Conservation (phyloP, 1,139 yeast genomes). For the Meyerozyma guilliermondii region DNA sequence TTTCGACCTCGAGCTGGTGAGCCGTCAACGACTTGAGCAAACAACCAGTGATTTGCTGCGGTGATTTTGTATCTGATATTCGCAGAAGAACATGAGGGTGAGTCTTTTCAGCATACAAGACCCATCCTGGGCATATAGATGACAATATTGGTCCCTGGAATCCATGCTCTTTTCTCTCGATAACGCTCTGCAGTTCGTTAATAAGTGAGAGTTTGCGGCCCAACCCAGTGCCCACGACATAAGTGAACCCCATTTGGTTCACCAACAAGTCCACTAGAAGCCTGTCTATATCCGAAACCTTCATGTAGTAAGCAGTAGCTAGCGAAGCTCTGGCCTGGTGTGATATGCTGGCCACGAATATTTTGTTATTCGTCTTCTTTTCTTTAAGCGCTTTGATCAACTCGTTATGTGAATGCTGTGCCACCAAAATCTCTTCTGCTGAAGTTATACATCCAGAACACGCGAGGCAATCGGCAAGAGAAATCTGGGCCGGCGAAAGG, state of each 20-base stretch:
- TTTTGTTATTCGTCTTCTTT: constrained; percentile 17
- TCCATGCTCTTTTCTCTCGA: constrained; percentile 16
- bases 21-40: constrained; percentile 59
- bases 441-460: constrained; percentile 97
- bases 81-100: constrained; percentile 75
- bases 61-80: constrained; percentile 67
- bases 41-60: constrained; percentile 90
- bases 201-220: constrained; percentile 71
- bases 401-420: constrained; percentile 85
- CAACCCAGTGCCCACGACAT: constrained; percentile 78
- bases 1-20: constrained; percentile 26
- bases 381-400: constrained; percentile 51
- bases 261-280: constrained; percentile 55
- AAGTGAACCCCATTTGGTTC: constrained; percentile 59
- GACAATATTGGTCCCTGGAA: constrained; percentile 46
- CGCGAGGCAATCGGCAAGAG: constrained; percentile 89
- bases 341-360: constrained; percentile 73
- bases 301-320: constrained; percentile 59
- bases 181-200: constrained; percentile 52
- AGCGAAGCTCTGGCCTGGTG: constrained; percentile 85
- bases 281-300: constrained; percentile 55
- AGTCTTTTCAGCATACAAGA: constrained; percentile 90
- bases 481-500: constrained; percentile 79
- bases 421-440: constrained; percentile 88
- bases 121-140: constrained; percentile 95